Evolutionary conservation across 1,284 basidiomycete species (phyloP), one percentile per base, ranked within the genome.

Genomic region (Trichosporon sp.): DNA sequence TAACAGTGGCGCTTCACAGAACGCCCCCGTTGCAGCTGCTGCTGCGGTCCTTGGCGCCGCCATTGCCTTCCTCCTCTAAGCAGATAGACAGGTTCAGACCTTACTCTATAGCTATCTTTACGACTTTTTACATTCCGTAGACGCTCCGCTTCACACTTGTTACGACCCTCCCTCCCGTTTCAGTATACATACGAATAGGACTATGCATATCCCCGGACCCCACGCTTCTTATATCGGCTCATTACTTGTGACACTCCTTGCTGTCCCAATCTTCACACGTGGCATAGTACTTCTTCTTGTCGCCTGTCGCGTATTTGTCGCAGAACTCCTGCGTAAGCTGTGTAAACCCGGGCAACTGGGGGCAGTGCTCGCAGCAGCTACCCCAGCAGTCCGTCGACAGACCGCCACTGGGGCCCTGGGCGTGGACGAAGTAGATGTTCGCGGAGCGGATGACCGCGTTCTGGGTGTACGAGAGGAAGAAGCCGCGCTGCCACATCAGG

Each of bases 61-160:
- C 21, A 6, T 66, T 3, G 64, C 65, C n/a, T 18, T 69, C 29
- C 44, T 69, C 11, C 60, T 69, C 27, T 69, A 53, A 63, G 21
- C 8, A 1, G 8, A 5, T 51, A 51, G 47, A 51, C n/a, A 7
- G n/a, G 13, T 25, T 3, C 3, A 65, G 38, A 35, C 31, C 6
- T n/a, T 29, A 21, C 21, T 42, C 51, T 18, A 62, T 47, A n/a
- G 18, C 56, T 35, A 53, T 53, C 25, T 42, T n/a, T 7, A 47
- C 35, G 42, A 51, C n/a, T 32, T 21, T 56, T 5, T 18, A 23
- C 23, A 44, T 34, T 42, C 15, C 34, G 38, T 66, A 58, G 34
- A 51, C 47, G 21, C 47, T 38, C 25, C n/a, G 34, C 7, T 64
- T 18, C 15, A 64, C 44, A 64, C 63, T 15, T 51, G 44, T 35